Evolutionary conservation across 1,284 basidiomycete species (phyloP).

Genomic region (Phellopilus nigrolimitatus): DNA sequence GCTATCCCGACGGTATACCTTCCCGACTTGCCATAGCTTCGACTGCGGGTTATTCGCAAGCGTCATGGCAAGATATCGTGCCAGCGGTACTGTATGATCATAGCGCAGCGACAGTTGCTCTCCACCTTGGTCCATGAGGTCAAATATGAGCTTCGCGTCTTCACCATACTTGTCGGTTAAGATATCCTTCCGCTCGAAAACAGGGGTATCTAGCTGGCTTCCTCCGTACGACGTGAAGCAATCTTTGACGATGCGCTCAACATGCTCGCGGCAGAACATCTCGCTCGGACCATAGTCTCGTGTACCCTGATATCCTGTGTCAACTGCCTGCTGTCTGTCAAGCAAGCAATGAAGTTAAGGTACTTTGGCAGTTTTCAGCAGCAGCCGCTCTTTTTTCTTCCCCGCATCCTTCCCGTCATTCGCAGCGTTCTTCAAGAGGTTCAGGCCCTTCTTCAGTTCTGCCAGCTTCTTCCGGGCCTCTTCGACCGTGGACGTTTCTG

Average conservation of each 20-base stretch:
- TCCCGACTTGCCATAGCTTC: slow-evolving; percentile 97
- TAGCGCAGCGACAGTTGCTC: slow-evolving; percentile 94
- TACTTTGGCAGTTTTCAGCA: slow-evolving; percentile 82
- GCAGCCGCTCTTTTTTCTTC: slow-evolving; percentile 62
- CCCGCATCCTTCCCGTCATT: slow-evolving; percentile 32
- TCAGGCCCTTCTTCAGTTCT: slow-evolving; percentile 60
- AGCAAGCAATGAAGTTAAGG: slow-evolving; percentile 24
- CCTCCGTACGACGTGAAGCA: slow-evolving; percentile 90
- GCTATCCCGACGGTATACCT: slow-evolving; percentile 95
- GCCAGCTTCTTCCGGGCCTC: slow-evolving; percentile 64
- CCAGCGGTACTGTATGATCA: slow-evolving; percentile 96
- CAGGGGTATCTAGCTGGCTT: slow-evolving; percentile 93
- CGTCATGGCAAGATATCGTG: slow-evolving; percentile 94
- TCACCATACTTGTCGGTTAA: slow-evolving; percentile 96
- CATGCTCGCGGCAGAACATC: slow-evolving; percentile 87
- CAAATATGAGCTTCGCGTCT: slow-evolving; percentile 97
- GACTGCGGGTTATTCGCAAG: slow-evolving; percentile 65
- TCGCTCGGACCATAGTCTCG: slow-evolving; percentile 94
- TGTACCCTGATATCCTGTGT: slow-evolving; percentile 65
- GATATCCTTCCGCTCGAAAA: slow-evolving; percentile 97
- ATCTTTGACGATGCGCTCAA: slow-evolving; percentile 86
- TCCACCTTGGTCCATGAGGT: slow-evolving; percentile 97
- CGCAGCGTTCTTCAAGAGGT: slow-evolving; percentile 38
- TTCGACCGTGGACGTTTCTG: slow-evolving; percentile 47
- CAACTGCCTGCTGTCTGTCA: neutral